A percentile compares a stretch with the other conserved stretches of the same genome.
Evolutionary conservation across 176 grass and related monocot species (phyloP).

Genomic region (Calamus simplicifolius): DNA sequence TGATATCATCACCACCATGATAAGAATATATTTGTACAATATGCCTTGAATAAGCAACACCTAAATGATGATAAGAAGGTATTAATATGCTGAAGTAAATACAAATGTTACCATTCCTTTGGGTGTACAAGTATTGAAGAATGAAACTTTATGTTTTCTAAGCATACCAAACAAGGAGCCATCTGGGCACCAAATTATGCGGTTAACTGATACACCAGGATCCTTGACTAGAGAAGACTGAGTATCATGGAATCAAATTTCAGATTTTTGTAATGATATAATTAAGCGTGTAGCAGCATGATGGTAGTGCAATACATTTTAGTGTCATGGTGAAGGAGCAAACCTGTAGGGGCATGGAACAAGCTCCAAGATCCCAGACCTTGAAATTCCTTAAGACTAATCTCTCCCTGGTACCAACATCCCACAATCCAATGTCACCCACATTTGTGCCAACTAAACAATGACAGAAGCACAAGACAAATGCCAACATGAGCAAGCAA

Average conservation of each 20-base stretch:
- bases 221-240: slow-evolving; percentile 90
- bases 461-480: slow-evolving; percentile 2
- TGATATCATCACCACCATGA: slow-evolving; percentile 73
- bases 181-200: slow-evolving; percentile 94
- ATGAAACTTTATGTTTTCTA: neutral
- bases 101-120: too few relatives aligned
- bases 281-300: too few relatives aligned
- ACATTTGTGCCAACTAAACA: slow-evolving; percentile 91
- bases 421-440: slow-evolving; percentile 96
- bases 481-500: neutral
- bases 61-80: slow-evolving; percentile 25
- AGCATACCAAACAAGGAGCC: slow-evolving; percentile 89
- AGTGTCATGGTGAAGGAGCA: slow-evolving; percentile 11
- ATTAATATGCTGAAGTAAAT: slow-evolving; percentile 7
- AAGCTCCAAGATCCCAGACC: slow-evolving; percentile 91
- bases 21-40: slow-evolving; percentile 98
- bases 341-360: slow-evolving; percentile 75
- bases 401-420: slow-evolving; percentile 88
- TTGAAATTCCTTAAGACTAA: slow-evolving; percentile 79
- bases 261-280: too few relatives aligned
- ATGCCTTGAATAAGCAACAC: slow-evolving; percentile 98
- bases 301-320: too few relatives aligned
- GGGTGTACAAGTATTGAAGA: slow-evolving; percentile 11
- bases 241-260: slow-evolving; percentile 12
- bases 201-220: slow-evolving; percentile 80